These are phyloP conservation scores for Pogostemon cablin DNA, from an alignment of 257 asterid genomes.

Conservation along the genomic window DNA sequence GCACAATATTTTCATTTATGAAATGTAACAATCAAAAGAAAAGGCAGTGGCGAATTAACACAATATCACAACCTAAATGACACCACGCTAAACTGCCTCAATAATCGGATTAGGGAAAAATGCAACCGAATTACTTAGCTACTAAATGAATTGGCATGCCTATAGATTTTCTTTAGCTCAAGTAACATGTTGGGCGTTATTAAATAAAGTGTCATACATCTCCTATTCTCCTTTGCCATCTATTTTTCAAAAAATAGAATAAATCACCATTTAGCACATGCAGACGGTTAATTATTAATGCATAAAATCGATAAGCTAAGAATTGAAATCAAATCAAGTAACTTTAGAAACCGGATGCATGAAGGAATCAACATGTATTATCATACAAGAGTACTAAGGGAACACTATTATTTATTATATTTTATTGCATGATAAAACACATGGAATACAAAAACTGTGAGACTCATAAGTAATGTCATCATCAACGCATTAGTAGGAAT, in stretches of 20 bases:
- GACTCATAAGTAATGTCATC: not conserved
- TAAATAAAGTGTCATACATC: slow-evolving; percentile 62
- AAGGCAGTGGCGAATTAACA: no score
- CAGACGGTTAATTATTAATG: not conserved
- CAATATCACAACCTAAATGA: no score
- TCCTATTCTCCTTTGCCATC: slow-evolving; percentile 65
- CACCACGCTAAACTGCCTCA: no score
- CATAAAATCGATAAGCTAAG: slow-evolving; percentile 5
- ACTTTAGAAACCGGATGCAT: not conserved
- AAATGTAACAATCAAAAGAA: no score
- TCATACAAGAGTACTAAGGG: no score
- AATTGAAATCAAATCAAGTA: not conserved
- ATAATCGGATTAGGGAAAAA: no score
- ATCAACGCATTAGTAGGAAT: not conserved
- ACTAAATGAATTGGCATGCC: no score
- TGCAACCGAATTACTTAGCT: no score
- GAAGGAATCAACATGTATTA: not conserved
- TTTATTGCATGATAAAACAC: not conserved
- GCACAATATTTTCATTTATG: no score
- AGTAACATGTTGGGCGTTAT: slow-evolving; percentile 66
- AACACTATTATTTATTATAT: not conserved
- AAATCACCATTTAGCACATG: slow-evolving; percentile 16
- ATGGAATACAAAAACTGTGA: not conserved
- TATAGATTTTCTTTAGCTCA: slow-evolving; percentile 41
- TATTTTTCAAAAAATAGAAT: slow-evolving; percentile 26